These are phyloP conservation scores for Moricandia arvensis DNA, from an alignment of 345 rosid genomes.

Conservation along the genomic window DNA sequence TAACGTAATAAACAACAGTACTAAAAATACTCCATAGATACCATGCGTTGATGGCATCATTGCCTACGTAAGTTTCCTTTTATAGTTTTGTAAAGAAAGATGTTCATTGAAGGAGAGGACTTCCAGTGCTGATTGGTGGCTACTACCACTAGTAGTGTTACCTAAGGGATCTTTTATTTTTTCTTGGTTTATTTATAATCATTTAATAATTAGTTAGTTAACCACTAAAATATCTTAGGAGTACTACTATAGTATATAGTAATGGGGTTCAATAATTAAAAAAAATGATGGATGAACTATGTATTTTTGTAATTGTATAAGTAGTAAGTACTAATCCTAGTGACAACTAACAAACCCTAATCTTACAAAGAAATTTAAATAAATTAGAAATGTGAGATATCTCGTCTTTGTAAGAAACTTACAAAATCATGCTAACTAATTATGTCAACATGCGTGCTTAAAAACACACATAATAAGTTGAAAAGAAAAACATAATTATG, in stretches of 20 bases:
- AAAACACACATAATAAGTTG: background rate
- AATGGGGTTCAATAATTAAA: background rate
- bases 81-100: background rate
- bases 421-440: no score
- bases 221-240: background rate
- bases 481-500: background rate
- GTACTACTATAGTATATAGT: background rate
- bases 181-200: background rate
- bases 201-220: background rate
- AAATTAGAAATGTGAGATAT: no score
- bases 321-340: background rate
- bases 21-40: background rate
- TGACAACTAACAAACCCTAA: background rate
- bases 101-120: background rate
- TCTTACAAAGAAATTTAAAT: background rate
- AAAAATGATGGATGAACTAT: background rate
- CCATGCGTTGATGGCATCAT: background rate
- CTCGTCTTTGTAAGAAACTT: no score
- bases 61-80: background rate
- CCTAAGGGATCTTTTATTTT: background rate
- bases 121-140: background rate
- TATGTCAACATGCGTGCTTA: no score
- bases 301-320: background rate
- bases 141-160: background rate
- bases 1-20: background rate